Evolutionary conservation across 176 grass and related monocot genomes (phyloP), one percentile per base, ranked within the genome.

Genomic region (Pharus latifolius): DNA sequence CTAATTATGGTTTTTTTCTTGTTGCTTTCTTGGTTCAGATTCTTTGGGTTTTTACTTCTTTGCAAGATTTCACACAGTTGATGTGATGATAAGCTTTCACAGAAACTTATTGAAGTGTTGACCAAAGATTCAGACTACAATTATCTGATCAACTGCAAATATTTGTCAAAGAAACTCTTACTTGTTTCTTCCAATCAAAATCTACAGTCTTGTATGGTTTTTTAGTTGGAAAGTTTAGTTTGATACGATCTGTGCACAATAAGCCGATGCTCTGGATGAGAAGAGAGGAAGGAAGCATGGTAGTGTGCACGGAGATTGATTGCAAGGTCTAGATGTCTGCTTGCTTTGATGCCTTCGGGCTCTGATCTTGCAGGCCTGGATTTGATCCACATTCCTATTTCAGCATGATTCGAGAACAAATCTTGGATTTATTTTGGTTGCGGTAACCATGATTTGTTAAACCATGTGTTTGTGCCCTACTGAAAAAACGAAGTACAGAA

Each of bases 251-350:
- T 28, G 63, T 84, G 46, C 63, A 75, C 81, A 79, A 92, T 75
- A 92, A 88, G 89, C 89, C 78, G 89, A 92, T 88, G 81, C 73
- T 82, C 81, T 79, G 84, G 84, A 88, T 73, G 3, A 26, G 10
- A 3, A 15, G 1, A 34, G 10, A 80, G 41, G 81, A 88, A 92
- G 84, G 89, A 78, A 92, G 84, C 84, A 84, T 87, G 88, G 88
- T 88, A 82, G 25, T 83, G 81, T 78, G 69, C 46, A 88, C 77
- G 27, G 63, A 91, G 56, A 91, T 41, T 0, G 49, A 76, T 47
- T 23, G 51, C 12, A 4, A 12, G 68, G 81, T 88, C 84, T 46
- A 65, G 63, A 82, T 91, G 84, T 91, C 88, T 91, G 88, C 88
- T 70, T 68, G 81, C 81, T 30, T 23, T 91, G 84, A 87, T 48